Conservation (phyloP, 1,284 basidiomycete genomes). For the Ceratobasidium sp. region DNA sequence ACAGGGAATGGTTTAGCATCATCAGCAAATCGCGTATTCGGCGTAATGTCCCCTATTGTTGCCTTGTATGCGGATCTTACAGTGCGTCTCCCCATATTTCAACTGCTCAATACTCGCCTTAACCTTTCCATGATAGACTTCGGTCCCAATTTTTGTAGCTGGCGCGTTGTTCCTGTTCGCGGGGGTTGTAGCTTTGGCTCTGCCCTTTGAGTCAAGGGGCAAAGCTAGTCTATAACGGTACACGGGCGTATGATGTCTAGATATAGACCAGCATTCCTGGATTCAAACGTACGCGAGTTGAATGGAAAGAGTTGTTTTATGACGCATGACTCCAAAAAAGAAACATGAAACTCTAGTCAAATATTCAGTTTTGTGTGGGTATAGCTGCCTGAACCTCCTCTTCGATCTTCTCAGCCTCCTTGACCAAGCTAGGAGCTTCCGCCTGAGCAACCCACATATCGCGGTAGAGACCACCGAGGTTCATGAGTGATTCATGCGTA, state of each 20-base stretch:
- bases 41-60: constrained; percentile 75
- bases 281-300: neutral
- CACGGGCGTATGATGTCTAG: too few species aligned
- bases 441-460: constrained; percentile 89
- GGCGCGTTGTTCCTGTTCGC: constrained; percentile 75
- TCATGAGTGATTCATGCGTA: constrained; percentile 89
- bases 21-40: constrained; percentile 73
- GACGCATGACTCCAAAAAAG: neutral
- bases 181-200: constrained; percentile 71
- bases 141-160: constrained; percentile 79
- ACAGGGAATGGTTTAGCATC: constrained; percentile 78
- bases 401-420: constrained; percentile 25
- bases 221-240: constrained; percentile 69
- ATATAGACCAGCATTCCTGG: neutral
- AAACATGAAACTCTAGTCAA: neutral
- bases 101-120: too few species aligned
- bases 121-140: constrained; percentile 56
- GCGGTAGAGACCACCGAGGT: constrained; percentile 79
- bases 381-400: constrained; percentile 19
- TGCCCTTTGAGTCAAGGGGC: constrained; percentile 81
- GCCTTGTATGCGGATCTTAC: constrained; percentile 72
- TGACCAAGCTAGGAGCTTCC: constrained; percentile 26
- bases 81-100: neutral
- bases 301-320: neutral
- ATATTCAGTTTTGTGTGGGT: constrained; percentile 7